These are phyloP conservation scores for Nectriaceae sp. DNA, from an alignment of 2,329 filamentous ascomycete species.

Conservation along the genomic window DNA sequence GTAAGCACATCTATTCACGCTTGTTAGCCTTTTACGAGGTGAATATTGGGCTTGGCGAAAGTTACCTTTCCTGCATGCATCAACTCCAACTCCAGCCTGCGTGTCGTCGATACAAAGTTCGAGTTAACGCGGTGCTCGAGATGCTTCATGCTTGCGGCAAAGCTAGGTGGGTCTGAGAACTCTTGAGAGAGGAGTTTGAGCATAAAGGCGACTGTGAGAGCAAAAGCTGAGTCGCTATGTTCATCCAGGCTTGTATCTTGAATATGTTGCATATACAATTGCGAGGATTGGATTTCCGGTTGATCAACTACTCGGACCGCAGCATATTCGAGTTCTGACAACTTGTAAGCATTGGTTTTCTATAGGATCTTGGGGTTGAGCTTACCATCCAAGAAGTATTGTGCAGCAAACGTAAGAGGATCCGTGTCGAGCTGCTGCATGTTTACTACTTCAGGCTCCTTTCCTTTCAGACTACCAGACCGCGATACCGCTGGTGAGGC, in stretches of 20 bases:
- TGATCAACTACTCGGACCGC: constrained; percentile 34
- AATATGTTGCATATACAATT: constrained; percentile 45
- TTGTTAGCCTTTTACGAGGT: constrained; percentile 13
- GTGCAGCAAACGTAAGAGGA: constrained; percentile 42
- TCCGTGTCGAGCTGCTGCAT: constrained; percentile 36
- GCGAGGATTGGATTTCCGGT: constrained; percentile 40
- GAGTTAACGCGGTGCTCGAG: constrained; percentile 38
- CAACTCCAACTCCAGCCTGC: constrained; percentile 53
- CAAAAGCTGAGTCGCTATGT: constrained; percentile 34
- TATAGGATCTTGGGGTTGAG: too few species aligned
- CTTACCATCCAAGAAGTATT: constrained; percentile 55
- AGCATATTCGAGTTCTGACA: constrained; percentile 51
- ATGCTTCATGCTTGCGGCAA: constrained; percentile 36
- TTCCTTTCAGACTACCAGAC: constrained; percentile 42
- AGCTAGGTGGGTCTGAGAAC: constrained; percentile 33
- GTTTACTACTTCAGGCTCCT: constrained; percentile 37
- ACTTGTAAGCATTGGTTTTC: too few species aligned
- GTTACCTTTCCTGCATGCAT: constrained; percentile 53
- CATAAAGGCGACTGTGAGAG: constrained; percentile 38
- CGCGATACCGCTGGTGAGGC: constrained; percentile 17
- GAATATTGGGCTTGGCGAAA: neutral
- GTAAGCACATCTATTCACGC: constrained; percentile 37
- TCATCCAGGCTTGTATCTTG: constrained; percentile 31
- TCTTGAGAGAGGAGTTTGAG: constrained; percentile 37
- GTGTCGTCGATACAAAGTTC: constrained; percentile 42